These are phyloP conservation scores for Calycina herbarum DNA, from an alignment of 2,329 filamentous ascomycete genomes.

Conservation along the genomic window DNA sequence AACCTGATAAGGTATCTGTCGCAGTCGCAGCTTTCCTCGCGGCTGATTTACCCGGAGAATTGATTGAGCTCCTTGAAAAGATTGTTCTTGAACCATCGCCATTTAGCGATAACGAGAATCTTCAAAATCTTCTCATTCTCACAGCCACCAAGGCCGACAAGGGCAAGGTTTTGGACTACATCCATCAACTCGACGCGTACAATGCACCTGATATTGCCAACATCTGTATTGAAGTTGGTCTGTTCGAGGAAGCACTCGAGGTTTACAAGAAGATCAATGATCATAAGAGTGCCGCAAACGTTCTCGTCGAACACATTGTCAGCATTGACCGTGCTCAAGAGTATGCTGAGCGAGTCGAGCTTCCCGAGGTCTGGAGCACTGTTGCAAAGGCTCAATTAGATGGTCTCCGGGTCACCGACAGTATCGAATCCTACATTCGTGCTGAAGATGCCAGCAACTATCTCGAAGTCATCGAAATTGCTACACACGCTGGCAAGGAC, in stretches of 20 bases:
- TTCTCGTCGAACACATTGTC: constrained; percentile 93
- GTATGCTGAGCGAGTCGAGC: constrained; percentile 91
- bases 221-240: constrained; percentile 90
- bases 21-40: constrained; percentile 92
- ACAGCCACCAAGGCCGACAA: constrained; percentile 98
- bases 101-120: constrained; percentile 94
- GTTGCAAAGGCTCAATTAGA: constrained; percentile 98
- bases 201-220: constrained; percentile 89
- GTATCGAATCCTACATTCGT: constrained; percentile 96
- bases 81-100: constrained; percentile 99
- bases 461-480: constrained; percentile 92
- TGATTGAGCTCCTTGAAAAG: constrained; percentile 98
- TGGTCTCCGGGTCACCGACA: constrained; percentile 86
- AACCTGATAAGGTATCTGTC: constrained; percentile 91
- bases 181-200: constrained; percentile 86
- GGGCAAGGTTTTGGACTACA: constrained; percentile 91
- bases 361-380: constrained; percentile 96
- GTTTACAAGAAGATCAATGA: constrained; percentile 98
- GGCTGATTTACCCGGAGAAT: constrained; percentile 85
- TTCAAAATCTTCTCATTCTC: constrained; percentile 95
- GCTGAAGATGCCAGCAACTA: constrained; percentile 92
- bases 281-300: constrained; percentile 81
- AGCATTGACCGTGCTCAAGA: constrained; percentile 97
- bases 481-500: constrained; percentile 93
- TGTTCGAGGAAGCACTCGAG: constrained; percentile 96